phyloP scores from a whole-genome alignment of 2,329 filamentous ascomycete genomes.

The Colletotrichum tropicale region DNA sequence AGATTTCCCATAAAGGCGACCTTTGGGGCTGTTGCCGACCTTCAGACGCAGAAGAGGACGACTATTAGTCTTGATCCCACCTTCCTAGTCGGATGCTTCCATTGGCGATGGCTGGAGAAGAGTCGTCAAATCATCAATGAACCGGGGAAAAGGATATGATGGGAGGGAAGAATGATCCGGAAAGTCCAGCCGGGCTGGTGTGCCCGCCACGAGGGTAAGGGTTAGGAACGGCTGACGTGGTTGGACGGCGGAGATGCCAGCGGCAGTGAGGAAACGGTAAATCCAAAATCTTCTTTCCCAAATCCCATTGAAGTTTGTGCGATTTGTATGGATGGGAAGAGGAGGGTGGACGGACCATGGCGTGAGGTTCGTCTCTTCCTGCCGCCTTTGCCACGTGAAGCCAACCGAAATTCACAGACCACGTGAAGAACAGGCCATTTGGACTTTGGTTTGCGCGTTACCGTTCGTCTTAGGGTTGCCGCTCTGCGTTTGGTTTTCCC shows the following conservation, averaged over 20 bases:
- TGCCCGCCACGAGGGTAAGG: not conserved
- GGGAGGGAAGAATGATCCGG: not conserved
- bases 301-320: not conserved
- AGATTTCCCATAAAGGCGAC: not conserved
- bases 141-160: not conserved
- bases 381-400: not conserved
- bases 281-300: not conserved
- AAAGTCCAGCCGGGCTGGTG: not conserved
- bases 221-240: not conserved
- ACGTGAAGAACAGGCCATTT: not conserved
- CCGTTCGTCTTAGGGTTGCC: not conserved
- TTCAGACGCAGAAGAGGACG: not conserved
- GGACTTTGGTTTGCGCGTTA: not conserved
- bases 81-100: not conserved
- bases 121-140: not conserved
- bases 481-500: not conserved
- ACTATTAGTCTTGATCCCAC: not conserved
- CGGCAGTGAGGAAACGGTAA: not conserved
- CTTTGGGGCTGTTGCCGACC: not conserved
- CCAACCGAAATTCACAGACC: not conserved
- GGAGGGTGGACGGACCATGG: constrained; percentile 4
- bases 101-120: not conserved
- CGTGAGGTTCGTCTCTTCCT: constrained; percentile 13
- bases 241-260: not conserved
- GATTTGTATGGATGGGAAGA: not conserved